These are phyloP conservation scores for Fistulinella staudtii DNA, from an alignment of 1,284 basidiomycete species.

Conservation along the genomic window DNA sequence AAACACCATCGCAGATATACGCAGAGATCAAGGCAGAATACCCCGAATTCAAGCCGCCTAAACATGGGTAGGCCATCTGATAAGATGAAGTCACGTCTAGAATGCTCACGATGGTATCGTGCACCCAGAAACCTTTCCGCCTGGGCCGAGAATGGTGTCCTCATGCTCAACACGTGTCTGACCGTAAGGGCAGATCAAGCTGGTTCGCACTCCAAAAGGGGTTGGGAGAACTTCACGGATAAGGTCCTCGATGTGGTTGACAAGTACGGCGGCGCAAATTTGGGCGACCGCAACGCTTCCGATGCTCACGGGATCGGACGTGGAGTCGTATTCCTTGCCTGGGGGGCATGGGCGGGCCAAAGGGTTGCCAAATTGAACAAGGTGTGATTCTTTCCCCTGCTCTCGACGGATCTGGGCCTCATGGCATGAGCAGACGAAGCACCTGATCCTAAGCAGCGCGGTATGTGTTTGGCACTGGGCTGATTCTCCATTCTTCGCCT, in stretches of 20 bases:
- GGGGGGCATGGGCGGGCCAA: conserved; percentile 87
- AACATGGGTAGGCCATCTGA: conserved; percentile 70
- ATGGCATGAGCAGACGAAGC: conserved; percentile 59
- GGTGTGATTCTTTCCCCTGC: conserved; percentile 40
- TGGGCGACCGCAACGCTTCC: conserved; percentile 39
- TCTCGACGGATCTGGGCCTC: conserved; percentile 17
- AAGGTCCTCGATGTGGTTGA: conserved; percentile 66
- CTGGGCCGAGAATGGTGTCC: conserved; percentile 87
- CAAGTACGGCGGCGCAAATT: conserved; percentile 74
- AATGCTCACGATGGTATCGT: conserved; percentile 11
- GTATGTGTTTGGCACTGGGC: conserved; percentile 40
- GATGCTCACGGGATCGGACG: conserved; percentile 53
- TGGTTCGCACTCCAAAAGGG: conserved; percentile 80
- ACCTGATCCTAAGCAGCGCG: conserved; percentile 80
- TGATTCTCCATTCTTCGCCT: conserved; percentile 19
- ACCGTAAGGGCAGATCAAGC: conserved; percentile 77
- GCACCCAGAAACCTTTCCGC: conserved; percentile 61
- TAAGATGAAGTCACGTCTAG: conserved; percentile 15
- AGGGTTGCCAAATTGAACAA: conserved; percentile 77
- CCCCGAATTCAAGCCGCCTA: conserved; percentile 73
- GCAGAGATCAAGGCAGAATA: conserved; percentile 82
- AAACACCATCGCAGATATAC: conserved; percentile 65
- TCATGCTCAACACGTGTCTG: conserved; percentile 89
- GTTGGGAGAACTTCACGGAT: conserved; percentile 86
- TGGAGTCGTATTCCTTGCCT: conserved; percentile 83